Evolutionary conservation across 2,329 filamentous ascomycete genomes (phyloP).

Genomic region (Fusarium verrucosum): DNA sequence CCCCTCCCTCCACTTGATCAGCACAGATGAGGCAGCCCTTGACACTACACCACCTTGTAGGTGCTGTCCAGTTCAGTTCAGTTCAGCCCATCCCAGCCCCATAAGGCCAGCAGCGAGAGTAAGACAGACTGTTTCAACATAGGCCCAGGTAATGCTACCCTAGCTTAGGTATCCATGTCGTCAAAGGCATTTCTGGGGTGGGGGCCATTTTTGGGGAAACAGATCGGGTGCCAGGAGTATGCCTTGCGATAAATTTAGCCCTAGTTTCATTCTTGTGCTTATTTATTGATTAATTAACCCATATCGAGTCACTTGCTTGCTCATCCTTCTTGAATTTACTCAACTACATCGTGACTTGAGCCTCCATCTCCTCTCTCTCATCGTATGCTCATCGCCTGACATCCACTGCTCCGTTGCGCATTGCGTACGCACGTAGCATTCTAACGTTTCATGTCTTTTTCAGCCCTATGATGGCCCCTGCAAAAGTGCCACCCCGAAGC

Average conservation of each 20-base stretch:
- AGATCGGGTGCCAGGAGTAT: slow-evolving; percentile 6
- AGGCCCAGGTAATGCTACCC: no score
- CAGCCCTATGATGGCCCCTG: slow-evolving; percentile 16
- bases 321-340: background rate
- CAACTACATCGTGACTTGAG: background rate
- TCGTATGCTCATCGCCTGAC: background rate
- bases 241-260: slow-evolving; percentile 13
- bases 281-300: background rate
- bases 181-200: slow-evolving; percentile 7
- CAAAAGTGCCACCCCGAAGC: slow-evolving; percentile 5
- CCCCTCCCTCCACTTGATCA: slow-evolving; percentile 5
- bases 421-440: background rate
- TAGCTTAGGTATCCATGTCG: background rate
- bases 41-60: background rate
- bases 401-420: background rate
- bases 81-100: slow-evolving; percentile 4
- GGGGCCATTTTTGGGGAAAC: slow-evolving; percentile 18
- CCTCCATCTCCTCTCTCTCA: background rate
- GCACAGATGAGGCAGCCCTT: slow-evolving; percentile 29
- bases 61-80: no score
- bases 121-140: slow-evolving; percentile 1
- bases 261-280: background rate
- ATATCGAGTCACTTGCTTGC: background rate
- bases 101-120: background rate
- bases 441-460: slow-evolving; percentile 1